These are phyloP conservation scores for Diaporthe citriasiana DNA, from an alignment of 2,329 filamentous ascomycete genomes.

Conservation along the genomic window DNA sequence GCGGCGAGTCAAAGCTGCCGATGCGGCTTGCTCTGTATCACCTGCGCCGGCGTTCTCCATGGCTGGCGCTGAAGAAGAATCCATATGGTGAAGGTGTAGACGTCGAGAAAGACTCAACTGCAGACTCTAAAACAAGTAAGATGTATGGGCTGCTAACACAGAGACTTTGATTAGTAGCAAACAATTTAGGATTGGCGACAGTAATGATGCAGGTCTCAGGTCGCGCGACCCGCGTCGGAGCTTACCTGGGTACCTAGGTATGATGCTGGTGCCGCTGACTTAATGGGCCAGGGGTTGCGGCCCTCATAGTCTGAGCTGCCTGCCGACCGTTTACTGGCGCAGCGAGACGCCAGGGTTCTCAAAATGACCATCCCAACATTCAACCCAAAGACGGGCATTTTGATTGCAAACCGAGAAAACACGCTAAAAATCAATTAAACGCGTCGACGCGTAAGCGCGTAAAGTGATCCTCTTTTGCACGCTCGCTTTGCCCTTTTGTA, in stretches of 20 bases:
- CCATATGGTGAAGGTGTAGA: slow-evolving; percentile 49
- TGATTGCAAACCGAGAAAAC: slow-evolving; percentile 42
- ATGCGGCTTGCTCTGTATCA: slow-evolving; percentile 54
- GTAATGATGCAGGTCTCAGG: neutral
- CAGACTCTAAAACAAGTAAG: no score
- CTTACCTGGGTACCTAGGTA: neutral
- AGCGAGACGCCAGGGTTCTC: neutral
- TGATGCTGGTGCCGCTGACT: slow-evolving; percentile 2
- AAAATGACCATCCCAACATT: neutral
- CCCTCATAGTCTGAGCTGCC: neutral
- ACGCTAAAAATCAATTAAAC: slow-evolving; percentile 45
- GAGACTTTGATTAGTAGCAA: neutral
- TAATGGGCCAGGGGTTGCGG: neutral
- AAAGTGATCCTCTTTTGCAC: slow-evolving; percentile 34
- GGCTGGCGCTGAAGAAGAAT: slow-evolving; percentile 52
- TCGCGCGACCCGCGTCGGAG: slow-evolving; percentile 35
- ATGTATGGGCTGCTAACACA: neutral
- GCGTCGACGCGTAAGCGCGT: slow-evolving; percentile 37
- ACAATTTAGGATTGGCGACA: neutral
- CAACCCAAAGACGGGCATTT: accelerated
- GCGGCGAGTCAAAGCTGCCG: slow-evolving; percentile 57
- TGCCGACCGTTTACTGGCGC: neutral
- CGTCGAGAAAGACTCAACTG: neutral
- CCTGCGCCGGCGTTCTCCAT: slow-evolving; percentile 46
- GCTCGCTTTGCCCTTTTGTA: slow-evolving; percentile 11